phyloP scores from a whole-genome alignment of 495 filamentous ascomycete genomes.

The Daldinia vernicosa region DNA sequence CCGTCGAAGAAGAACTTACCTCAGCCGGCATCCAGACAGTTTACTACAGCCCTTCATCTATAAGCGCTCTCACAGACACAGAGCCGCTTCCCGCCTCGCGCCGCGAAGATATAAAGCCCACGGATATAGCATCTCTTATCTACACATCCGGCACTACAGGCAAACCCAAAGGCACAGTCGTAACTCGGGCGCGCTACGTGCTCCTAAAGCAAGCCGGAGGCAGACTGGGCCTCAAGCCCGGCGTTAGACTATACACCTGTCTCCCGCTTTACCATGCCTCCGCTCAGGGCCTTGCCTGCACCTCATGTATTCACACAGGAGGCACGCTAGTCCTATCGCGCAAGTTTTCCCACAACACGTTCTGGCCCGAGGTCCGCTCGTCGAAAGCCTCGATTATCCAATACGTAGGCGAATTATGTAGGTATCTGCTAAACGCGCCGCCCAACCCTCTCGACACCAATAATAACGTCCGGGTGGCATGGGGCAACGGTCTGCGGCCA shows the following conservation, averaged over 20 bases:
- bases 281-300: constrained; percentile 62
- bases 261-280: constrained; percentile 87
- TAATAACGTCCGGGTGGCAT: constrained; percentile 72
- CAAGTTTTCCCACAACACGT: constrained; percentile 73
- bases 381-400: constrained; percentile 73
- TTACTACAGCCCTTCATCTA: constrained; percentile 41
- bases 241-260: constrained; percentile 73
- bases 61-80: constrained; percentile 31
- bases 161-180: constrained; percentile 58
- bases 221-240: constrained; percentile 21
- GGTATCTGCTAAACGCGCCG: constrained; percentile 77
- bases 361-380: constrained; percentile 78
- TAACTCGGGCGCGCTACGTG: constrained; percentile 41
- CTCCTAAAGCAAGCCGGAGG: constrained; percentile 27
- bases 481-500: constrained; percentile 78
- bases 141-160: constrained; percentile 60
- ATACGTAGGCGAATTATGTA: constrained; percentile 82
- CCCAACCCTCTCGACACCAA: constrained; percentile 67
- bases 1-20: constrained; percentile 40
- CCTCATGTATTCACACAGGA: constrained; percentile 63
- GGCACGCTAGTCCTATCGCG: constrained; percentile 70
- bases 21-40: constrained; percentile 33
- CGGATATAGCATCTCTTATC: constrained; percentile 15
- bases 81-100: constrained; percentile 35
- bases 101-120: constrained; percentile 21